These are phyloP conservation scores for Termitomyces sp. DNA, from an alignment of 768 basidiomycete genomes.

Conservation along the genomic window DNA sequence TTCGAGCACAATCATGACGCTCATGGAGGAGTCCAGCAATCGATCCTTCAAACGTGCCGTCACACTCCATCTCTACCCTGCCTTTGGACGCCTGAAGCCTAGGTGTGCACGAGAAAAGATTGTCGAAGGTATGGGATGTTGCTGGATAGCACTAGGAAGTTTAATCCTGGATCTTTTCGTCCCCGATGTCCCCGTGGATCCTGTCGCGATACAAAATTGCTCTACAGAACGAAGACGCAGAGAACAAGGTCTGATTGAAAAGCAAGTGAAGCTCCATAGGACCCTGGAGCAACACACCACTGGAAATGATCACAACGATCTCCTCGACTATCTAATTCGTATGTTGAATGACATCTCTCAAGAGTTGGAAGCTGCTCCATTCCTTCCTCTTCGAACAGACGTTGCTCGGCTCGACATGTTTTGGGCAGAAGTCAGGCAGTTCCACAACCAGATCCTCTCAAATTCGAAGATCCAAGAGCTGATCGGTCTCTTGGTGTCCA, in stretches of 20 bases:
- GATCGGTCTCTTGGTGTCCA: constrained; percentile 25
- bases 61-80: constrained; percentile 21
- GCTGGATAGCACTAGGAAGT: constrained; percentile 58
- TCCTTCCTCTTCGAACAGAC: constrained; percentile 30
- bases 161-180: constrained; percentile 68
- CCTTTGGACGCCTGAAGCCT: constrained; percentile 14
- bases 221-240: constrained; percentile 35
- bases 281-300: constrained; percentile 48
- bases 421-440: constrained; percentile 76
- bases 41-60: constrained; percentile 28
- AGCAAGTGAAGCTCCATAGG: constrained; percentile 49
- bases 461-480: constrained; percentile 47
- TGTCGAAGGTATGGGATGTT: constrained; percentile 21
- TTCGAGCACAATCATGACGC: constrained; percentile 19
- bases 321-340: constrained; percentile 38
- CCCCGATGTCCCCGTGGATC: constrained; percentile 84
- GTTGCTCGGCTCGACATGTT: constrained; percentile 51
- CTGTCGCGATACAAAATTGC: constrained; percentile 58
- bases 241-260: constrained; percentile 32
- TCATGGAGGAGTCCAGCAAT: constrained; percentile 27
- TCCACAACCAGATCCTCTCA: constrained; percentile 53
- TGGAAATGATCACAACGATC: constrained; percentile 49
- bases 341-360: constrained; percentile 23
- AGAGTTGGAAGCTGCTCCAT: constrained; percentile 20
- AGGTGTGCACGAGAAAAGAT: background rate